phyloP scores from a whole-genome alignment of 345 rosid genomes.

The Firmiana major region DNA sequence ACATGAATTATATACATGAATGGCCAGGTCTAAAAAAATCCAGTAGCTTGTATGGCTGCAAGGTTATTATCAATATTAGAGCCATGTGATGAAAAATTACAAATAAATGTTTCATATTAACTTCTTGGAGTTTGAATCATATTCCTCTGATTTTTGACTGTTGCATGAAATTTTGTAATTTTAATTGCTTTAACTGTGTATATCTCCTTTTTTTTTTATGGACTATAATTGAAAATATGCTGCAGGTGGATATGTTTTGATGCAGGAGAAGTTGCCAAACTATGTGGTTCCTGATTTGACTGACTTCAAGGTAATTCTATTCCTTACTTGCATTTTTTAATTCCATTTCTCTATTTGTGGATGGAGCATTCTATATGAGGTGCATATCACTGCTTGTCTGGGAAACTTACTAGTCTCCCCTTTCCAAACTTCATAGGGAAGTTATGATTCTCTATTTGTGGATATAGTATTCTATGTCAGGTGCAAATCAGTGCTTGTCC shows the following conservation, averaged over 20 bases:
- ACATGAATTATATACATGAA: too few species aligned
- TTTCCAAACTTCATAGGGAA: neutral
- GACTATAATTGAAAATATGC: constrained; percentile 1
- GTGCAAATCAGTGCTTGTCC: neutral
- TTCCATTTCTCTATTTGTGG: neutral
- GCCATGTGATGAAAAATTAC: neutral
- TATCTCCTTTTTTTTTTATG: neutral
- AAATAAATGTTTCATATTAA: neutral
- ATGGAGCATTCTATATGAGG: neutral
- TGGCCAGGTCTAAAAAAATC: neutral
- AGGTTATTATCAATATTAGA: neutral
- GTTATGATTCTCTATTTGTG: neutral
- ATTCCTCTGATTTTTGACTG: neutral
- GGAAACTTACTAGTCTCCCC: neutral
- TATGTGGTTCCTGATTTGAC: constrained; percentile 82
- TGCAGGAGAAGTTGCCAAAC: constrained; percentile 78
- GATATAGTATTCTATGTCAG: neutral
- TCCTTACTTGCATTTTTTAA: neutral
- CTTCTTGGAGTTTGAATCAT: constrained; percentile 8
- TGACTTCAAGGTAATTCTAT: constrained; percentile 54
- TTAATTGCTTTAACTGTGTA: neutral
- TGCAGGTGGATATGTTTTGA: constrained; percentile 77
- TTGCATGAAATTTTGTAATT: neutral
- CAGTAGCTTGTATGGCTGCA: neutral
- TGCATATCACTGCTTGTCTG: neutral